phyloP scores from a whole-genome alignment of 768 basidiomycete genomes.

The Cyclocybe cylindracea region DNA sequence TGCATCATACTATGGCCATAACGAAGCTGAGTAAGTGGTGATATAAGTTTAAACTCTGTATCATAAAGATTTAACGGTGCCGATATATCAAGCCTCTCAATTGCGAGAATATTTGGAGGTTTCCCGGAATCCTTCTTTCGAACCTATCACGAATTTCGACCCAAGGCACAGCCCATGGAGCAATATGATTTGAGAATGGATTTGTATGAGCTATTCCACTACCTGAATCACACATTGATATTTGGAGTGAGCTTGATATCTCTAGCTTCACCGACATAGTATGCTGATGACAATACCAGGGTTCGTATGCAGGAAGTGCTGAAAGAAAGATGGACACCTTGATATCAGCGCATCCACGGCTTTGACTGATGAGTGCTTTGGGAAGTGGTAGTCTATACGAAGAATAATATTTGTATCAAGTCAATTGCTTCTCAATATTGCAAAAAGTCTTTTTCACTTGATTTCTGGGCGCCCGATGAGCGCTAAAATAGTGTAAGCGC shows the following conservation, averaged over 20 bases:
- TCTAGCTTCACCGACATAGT: background rate
- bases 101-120: conserved; percentile 80
- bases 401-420: too few relatives aligned
- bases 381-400: background rate
- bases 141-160: conserved; percentile 61
- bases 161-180: conserved; percentile 64
- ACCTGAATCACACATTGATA: conserved; percentile 77
- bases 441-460: too few relatives aligned
- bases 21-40: conserved; percentile 71
- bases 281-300: conserved; percentile 29
- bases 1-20: conserved; percentile 78
- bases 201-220: conserved; percentile 81
- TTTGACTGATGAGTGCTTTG: conserved; percentile 2
- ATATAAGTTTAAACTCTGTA: background rate
- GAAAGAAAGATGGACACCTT: conserved; percentile 42
- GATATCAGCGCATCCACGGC: conserved; percentile 6
- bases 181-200: conserved; percentile 66
- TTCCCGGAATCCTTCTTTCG: conserved; percentile 64
- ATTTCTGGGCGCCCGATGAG: too few relatives aligned
- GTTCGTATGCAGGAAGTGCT: conserved; percentile 55
- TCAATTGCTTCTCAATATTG: too few relatives aligned
- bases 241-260: conserved; percentile 61
- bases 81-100: conserved; percentile 55
- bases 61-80: background rate
- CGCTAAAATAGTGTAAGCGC: too few relatives aligned